A percentile compares a stretch with the other conserved stretches of the same genome.
phyloP scores from a whole-genome alignment of 371 early-diverging fungal species.

The Syncephalastrum monosporum region DNA sequence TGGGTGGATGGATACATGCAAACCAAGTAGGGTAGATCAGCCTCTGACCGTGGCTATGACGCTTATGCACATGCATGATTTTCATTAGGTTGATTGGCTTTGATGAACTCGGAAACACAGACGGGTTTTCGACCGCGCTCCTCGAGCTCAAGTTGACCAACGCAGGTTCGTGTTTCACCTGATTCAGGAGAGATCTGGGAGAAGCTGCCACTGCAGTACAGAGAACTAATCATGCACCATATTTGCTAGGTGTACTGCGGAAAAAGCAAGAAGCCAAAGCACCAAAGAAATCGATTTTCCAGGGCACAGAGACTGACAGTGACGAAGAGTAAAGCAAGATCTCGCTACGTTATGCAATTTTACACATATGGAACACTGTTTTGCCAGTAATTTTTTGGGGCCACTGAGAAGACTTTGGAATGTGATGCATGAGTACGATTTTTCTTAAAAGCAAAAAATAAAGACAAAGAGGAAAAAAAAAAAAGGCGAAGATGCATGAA shows the following conservation, averaged over 20 bases:
- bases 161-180: slow-evolving; percentile 38
- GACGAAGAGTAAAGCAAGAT: slow-evolving; percentile 25
- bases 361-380: too few relatives aligned
- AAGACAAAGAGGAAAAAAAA: too few relatives aligned
- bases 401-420: too few relatives aligned
- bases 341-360: too few relatives aligned
- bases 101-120: slow-evolving; percentile 90
- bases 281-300: slow-evolving; percentile 37
- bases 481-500: too few relatives aligned
- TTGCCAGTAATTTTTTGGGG: too few relatives aligned
- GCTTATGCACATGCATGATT: slow-evolving; percentile 1
- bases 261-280: slow-evolving; percentile 12
- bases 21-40: slow-evolving; percentile 21
- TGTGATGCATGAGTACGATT: too few relatives aligned
- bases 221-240: not conserved
- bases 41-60: slow-evolving; percentile 3
- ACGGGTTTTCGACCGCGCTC: slow-evolving; percentile 76
- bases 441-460: too few relatives aligned
- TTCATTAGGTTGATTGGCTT: slow-evolving; percentile 84
- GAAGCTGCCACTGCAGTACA: not conserved
- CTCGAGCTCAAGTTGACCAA: slow-evolving; percentile 76
- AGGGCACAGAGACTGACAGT: slow-evolving; percentile 26
- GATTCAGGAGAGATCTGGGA: not conserved
- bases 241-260: slow-evolving; percentile 8
- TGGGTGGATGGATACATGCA: slow-evolving; percentile 70